These are phyloP conservation scores for Physocladia obscura DNA, from an alignment of 192 early-diverging fungal species.

Conservation along the genomic window DNA sequence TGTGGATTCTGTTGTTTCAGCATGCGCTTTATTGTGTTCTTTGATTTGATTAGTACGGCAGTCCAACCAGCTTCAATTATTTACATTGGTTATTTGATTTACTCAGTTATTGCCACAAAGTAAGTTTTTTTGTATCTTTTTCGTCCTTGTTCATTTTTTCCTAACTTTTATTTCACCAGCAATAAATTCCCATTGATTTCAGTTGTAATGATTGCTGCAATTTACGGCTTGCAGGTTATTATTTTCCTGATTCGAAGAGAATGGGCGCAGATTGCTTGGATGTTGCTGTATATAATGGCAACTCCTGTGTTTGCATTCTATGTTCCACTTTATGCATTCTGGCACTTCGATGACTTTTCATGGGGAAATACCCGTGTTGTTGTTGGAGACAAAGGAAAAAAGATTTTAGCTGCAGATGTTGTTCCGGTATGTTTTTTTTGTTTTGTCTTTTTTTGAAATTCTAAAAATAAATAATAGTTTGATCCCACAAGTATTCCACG, in stretches of 20 bases:
- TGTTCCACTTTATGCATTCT: conserved; percentile 84
- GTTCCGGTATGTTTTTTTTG: conserved; percentile 54
- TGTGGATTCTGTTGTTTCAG: conserved; percentile 99
- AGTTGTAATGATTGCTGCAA: conserved; percentile 81
- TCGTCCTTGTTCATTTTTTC: conserved; percentile 5
- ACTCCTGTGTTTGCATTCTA: conserved; percentile 85
- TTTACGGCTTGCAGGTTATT: conserved; percentile 94
- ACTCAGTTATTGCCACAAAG: conserved; percentile 35
- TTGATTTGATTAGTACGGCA: conserved; percentile 91
- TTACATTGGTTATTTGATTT: conserved; percentile 79
- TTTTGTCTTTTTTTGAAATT: not conserved
- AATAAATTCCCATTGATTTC: conserved; percentile 78
- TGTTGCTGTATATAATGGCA: conserved; percentile 89
- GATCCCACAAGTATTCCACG: conserved; percentile 83
- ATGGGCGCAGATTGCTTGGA: conserved; percentile 86
- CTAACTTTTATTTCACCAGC: not conserved
- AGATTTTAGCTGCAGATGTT: conserved; percentile 55
- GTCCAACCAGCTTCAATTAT: conserved; percentile 89
- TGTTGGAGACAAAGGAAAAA: conserved; percentile 77
- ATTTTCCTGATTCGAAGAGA: conserved; percentile 89
- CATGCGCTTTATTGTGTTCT: conserved; percentile 97
- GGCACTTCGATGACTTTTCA: conserved; percentile 99
- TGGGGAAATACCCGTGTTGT: conserved; percentile 98
- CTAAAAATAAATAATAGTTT: conserved; percentile 45
- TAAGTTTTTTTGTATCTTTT: conserved; percentile 15